Conservation (phyloP, 2,329 filamentous ascomycete species). For the Pezicula radicicola region DNA sequence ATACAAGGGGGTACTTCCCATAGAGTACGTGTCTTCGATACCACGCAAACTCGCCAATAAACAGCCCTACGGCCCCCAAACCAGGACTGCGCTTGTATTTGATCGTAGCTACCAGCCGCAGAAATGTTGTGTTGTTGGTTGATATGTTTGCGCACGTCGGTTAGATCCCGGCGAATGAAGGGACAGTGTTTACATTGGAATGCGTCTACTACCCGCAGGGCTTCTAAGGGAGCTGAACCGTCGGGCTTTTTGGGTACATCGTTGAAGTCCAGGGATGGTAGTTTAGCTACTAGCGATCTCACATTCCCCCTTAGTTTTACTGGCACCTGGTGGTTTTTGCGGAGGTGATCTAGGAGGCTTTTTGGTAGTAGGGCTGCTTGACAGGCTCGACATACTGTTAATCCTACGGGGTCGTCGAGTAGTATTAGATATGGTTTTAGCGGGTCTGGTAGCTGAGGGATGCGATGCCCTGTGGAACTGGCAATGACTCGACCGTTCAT, state of each 20-base stretch:
- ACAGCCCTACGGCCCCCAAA: slow-evolving; percentile 14
- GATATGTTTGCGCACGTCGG: slow-evolving; percentile 17
- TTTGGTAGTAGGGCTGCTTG: slow-evolving; percentile 14
- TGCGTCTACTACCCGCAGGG: slow-evolving; percentile 10
- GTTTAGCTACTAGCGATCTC: slow-evolving; percentile 2
- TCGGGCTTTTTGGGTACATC: slow-evolving; percentile 7
- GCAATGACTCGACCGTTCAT: neutral
- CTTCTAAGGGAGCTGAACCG: slow-evolving; percentile 6
- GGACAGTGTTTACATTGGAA: slow-evolving; percentile 15
- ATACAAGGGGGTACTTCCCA: slow-evolving; percentile 3
- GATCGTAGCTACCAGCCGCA: slow-evolving; percentile 10
- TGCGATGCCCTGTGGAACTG: neutral
- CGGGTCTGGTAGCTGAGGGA: slow-evolving; percentile 1
- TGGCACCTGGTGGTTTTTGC: slow-evolving; percentile 15
- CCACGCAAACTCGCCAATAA: slow-evolving; percentile 11
- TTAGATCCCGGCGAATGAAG: slow-evolving; percentile 14
- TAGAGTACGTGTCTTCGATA: neutral
- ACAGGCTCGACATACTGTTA: slow-evolving; percentile 12
- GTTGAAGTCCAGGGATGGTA: slow-evolving; percentile 7
- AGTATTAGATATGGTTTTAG: slow-evolving; percentile 5
- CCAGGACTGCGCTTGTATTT: slow-evolving; percentile 15
- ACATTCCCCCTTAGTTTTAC: slow-evolving; percentile 4
- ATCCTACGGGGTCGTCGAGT: slow-evolving; percentile 1
- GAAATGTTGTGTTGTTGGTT: slow-evolving; percentile 12
- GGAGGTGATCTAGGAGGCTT: slow-evolving; percentile 14